phyloP scores from a whole-genome alignment of 2,329 filamentous ascomycete species.

The Chaetomium strumarium region DNA sequence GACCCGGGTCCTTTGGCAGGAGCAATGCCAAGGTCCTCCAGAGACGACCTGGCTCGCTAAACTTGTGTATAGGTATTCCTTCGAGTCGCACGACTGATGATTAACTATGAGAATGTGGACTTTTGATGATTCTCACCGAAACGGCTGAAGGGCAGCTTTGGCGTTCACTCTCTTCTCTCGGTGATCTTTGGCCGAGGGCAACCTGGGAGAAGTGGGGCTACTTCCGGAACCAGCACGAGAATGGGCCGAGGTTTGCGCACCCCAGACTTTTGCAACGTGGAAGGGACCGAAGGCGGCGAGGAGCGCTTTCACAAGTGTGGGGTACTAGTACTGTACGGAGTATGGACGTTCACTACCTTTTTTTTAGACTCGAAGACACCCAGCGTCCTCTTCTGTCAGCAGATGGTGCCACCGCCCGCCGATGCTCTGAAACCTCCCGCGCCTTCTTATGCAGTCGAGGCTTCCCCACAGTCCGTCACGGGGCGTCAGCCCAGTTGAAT shows the following conservation, averaged over 20 bases:
- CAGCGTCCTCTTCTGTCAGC: neutral
- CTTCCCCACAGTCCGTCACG: slow-evolving; percentile 21
- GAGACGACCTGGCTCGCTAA: slow-evolving; percentile 4
- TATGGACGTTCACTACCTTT: no score
- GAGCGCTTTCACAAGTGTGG: neutral
- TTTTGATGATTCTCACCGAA: neutral
- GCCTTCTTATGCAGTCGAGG: neutral
- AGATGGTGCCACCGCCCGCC: no score
- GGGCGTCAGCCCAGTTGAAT: neutral
- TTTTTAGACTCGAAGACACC: neutral
- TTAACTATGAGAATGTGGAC: neutral
- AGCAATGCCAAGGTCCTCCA: neutral
- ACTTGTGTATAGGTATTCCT: neutral
- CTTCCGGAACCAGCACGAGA: neutral
- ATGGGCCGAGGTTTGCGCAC: neutral
- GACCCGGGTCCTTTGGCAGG: neutral
- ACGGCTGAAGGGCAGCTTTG: neutral
- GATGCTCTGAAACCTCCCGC: neutral
- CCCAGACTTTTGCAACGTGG: neutral
- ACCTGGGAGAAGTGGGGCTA: no score
- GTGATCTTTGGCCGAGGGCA: neutral
- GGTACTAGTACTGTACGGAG: no score
- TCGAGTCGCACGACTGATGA: neutral
- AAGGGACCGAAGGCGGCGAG: no score
- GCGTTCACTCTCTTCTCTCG: neutral